Base-by-base conservation (phyloP, 1,284 basidiomycete genomes). In the Chalciporus piperatoides region DNA sequence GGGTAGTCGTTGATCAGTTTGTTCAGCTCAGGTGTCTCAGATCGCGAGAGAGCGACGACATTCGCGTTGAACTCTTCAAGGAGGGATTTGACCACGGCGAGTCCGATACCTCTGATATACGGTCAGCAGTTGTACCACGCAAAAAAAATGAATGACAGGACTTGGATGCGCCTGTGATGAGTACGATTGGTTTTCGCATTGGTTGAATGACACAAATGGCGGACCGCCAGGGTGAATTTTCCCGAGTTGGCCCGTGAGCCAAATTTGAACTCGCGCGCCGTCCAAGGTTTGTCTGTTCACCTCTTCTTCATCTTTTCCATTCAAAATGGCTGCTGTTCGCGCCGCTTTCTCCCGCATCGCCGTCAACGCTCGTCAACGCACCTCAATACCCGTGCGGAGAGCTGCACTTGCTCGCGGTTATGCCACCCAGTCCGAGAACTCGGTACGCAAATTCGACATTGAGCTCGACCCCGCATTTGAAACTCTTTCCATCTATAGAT, bases 81-180 rank as follows among this genome's bases (percentile, higher is more conserved):
- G 21, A 94, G 75, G 39, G 80, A 72, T 15, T 64, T 74, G 33
- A 85, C 78, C 49, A 86, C 77, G 15, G 86, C 88, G 41, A 94
- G 79, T 2, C 92, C 92, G 50, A 96, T 83, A 28, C 92, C 92
- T 74, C 89, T 89, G 59, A 23, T 36, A 33, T 39, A 28, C 39
- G 6, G 49, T 55, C 40, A 62, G 53, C 49, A 33, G 6, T 46
- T 41, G 39, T 39, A 48, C 4, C 5, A 15, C 8, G 35, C 41
- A 32, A 19, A 19, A n/a, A 35, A 40, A 21, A 24, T 40, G 19
- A 48, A 42, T 46, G 47, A 17, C 46, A 46, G 38, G 48, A 87
- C 86, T 77, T 89, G 52, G 89, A 91, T 28, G 85, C 87, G 53
- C 88, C 87, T 48, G 88, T 89, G 59, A 90, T 72, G 45, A 90